Evolutionary conservation across 2,329 filamentous ascomycete genomes (phyloP).

Genomic region (Sclerotinia subarctica): DNA sequence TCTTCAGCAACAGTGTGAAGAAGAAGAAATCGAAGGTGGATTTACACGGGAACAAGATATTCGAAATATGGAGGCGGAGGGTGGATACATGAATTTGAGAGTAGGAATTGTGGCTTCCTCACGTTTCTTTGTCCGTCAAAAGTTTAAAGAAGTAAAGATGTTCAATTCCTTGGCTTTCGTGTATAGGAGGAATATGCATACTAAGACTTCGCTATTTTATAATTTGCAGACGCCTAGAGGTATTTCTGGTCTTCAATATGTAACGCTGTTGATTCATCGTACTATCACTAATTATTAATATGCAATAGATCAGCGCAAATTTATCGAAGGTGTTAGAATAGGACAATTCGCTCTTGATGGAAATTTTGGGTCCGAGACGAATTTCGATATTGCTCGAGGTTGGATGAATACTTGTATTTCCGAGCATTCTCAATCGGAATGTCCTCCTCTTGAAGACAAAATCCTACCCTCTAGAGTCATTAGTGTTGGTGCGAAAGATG

Average conservation of each 20-base stretch:
- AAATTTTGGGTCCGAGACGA: background rate
- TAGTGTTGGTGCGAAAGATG: background rate
- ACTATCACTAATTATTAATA: background rate
- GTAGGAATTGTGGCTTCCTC: background rate
- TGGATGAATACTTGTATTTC: background rate
- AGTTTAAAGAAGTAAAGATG: rapidly evolving
- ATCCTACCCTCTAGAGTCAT: background rate
- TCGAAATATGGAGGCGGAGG: background rate
- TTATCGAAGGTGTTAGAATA: background rate
- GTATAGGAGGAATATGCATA: too few species aligned
- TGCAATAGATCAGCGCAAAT: background rate
- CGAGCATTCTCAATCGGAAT: background rate
- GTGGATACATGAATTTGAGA: background rate
- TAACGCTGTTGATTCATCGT: background rate
- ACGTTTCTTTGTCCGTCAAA: rapidly evolving
- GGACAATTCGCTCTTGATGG: background rate
- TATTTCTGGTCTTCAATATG: background rate
- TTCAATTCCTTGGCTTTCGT: background rate
- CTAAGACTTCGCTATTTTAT: too few species aligned
- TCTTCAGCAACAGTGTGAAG: background rate
- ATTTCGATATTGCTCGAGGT: background rate
- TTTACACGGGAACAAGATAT: background rate
- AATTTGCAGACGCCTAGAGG: background rate
- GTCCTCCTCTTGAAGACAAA: background rate
- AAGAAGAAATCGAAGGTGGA: background rate